A percentile compares a stretch with the other conserved stretches of the same genome.
These are phyloP conservation scores for Pleurotus giganteus DNA, from an alignment of 768 basidiomycete species.

Conservation along the genomic window DNA sequence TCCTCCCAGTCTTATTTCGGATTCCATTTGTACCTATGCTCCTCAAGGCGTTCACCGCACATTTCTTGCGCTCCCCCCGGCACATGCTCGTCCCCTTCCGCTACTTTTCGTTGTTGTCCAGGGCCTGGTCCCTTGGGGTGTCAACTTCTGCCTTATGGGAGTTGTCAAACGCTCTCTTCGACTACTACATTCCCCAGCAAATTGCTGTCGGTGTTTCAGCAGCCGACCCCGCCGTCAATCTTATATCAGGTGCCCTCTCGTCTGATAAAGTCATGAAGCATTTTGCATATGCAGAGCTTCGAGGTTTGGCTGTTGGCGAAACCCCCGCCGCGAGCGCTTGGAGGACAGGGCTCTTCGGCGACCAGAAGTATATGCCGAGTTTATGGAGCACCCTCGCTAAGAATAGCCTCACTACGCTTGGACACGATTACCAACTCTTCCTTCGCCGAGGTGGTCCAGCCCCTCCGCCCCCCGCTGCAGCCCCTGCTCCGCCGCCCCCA, in stretches of 20 bases:
- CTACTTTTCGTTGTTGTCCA: slow-evolving; percentile 42
- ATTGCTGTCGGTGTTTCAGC: slow-evolving; percentile 41
- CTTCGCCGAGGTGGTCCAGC: slow-evolving; percentile 52
- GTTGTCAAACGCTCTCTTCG: slow-evolving; percentile 57
- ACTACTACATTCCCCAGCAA: slow-evolving; percentile 56
- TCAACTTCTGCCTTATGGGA: slow-evolving; percentile 64
- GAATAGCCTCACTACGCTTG: slow-evolving; percentile 58
- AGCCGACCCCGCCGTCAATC: slow-evolving; percentile 50
- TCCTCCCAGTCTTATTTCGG: slow-evolving; percentile 52
- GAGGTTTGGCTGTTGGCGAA: slow-evolving; percentile 43
- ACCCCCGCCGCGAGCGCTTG: slow-evolving; percentile 38
- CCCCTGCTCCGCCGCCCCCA: slow-evolving; percentile 12
- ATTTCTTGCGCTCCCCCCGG: slow-evolving; percentile 60
- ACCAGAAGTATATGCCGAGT: slow-evolving; percentile 62
- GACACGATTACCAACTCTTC: slow-evolving; percentile 67
- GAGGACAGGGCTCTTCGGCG: slow-evolving; percentile 59
- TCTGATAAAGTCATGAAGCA: slow-evolving; percentile 50
- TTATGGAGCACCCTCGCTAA: slow-evolving; percentile 63
- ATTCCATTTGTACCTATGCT: slow-evolving; percentile 50
- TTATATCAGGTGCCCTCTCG: slow-evolving; percentile 66
- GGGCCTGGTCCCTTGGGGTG: slow-evolving; percentile 49
- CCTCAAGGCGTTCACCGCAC: slow-evolving; percentile 60
- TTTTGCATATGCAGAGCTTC: slow-evolving; percentile 67
- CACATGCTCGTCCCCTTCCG: slow-evolving; percentile 48
- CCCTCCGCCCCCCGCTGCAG: slow-evolving; percentile 19